A percentile compares a stretch with the other conserved stretches of the same genome.
Evolutionary conservation across 257 asterid genomes (phyloP).

Genomic region (Lycium barbarum): DNA sequence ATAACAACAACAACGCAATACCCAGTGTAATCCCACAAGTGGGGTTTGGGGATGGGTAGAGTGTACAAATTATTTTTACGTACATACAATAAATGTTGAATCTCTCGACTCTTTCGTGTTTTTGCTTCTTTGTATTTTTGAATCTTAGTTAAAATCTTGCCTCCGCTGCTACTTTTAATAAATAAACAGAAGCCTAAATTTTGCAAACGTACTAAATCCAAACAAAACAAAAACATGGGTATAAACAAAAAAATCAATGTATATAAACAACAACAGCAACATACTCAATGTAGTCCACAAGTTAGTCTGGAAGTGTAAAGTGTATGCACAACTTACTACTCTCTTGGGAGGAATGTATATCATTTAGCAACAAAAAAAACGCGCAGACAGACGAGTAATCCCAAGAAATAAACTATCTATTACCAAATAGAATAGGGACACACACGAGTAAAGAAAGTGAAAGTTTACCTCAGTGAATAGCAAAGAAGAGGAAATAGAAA

Average conservation of each 20-base stretch:
- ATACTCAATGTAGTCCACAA: too few relatives aligned
- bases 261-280: not conserved
- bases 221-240: not conserved
- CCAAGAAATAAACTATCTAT: not conserved
- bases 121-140: not conserved
- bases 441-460: not conserved
- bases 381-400: not conserved
- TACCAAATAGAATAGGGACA: not conserved
- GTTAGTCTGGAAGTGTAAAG: too few relatives aligned
- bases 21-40: too few relatives aligned
- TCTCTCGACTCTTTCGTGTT: not conserved
- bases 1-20: too few relatives aligned
- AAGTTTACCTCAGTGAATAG: not conserved
- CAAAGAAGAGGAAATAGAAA: not conserved
- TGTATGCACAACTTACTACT: too few relatives aligned
- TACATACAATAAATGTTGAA: not conserved
- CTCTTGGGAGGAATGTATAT: not conserved
- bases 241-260: not conserved
- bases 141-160: too few relatives aligned
- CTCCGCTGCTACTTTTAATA: not conserved
- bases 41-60: too few relatives aligned
- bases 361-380: not conserved
- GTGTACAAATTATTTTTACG: not conserved
- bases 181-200: not conserved
- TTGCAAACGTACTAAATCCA: not conserved